These are phyloP conservation scores for Rhodotorula taiwanensis DNA, from an alignment of 768 basidiomycete species.

Conservation along the genomic window DNA sequence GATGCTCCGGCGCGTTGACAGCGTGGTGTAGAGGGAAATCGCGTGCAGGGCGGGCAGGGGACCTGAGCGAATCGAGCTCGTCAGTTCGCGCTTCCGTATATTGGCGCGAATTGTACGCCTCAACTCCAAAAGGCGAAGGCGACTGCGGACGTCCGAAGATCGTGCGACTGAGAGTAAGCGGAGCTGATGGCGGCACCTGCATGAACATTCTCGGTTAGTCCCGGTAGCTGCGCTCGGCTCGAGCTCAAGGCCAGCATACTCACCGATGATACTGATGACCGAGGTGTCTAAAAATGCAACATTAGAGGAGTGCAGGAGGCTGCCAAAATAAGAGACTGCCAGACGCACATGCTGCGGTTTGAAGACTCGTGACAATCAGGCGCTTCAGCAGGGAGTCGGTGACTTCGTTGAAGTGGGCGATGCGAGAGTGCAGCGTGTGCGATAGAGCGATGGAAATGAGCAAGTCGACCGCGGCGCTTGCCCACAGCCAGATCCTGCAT, in stretches of 20 bases:
- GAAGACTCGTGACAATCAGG: constrained; percentile 9
- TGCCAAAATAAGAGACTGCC: too few species aligned
- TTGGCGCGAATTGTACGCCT: background rate
- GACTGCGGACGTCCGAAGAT: background rate
- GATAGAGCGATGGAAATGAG: constrained; percentile 19
- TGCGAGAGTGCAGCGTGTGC: constrained; percentile 8
- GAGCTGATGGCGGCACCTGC: too few species aligned
- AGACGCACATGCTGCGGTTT: constrained; percentile 6
- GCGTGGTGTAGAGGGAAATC: constrained; percentile 25
- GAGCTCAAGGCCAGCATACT: background rate
- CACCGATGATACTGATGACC: constrained; percentile 6
- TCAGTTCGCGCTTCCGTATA: background rate
- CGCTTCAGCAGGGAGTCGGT: constrained; percentile 13
- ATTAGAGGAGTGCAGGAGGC: too few species aligned
- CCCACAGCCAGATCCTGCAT: constrained; percentile 19
- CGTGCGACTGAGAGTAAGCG: too few species aligned
- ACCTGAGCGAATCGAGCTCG: background rate
- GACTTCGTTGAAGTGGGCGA: constrained; percentile 10
- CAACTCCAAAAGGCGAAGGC: constrained; percentile 1
- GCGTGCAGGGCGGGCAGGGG: constrained; percentile 22
- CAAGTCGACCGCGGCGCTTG: constrained; percentile 4
- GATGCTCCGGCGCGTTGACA: background rate
- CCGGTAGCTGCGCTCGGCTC: too few species aligned
- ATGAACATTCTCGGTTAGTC: too few species aligned
- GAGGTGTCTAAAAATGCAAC: constrained; percentile 15